Evolutionary conservation across 306 rosid genomes (phyloP).

Genomic region (Oemleria cerasiformis): DNA sequence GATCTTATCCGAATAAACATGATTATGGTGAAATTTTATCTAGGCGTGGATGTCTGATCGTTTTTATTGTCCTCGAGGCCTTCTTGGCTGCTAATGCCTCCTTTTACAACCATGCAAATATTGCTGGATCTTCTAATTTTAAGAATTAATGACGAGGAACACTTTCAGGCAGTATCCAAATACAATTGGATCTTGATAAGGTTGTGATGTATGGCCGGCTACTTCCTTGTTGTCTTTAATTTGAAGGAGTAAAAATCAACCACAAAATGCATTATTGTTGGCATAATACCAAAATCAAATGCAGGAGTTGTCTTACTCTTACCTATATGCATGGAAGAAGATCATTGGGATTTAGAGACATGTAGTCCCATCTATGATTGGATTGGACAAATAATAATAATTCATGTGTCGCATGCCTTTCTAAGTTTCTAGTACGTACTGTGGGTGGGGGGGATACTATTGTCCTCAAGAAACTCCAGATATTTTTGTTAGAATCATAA

Average conservation of each 20-base stretch:
- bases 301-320: constrained; percentile 13
- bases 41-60: too few relatives aligned
- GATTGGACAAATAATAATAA: constrained; percentile 7
- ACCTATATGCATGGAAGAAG: background rate
- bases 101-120: too few relatives aligned
- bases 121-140: background rate
- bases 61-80: too few relatives aligned
- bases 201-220: background rate
- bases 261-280: constrained; percentile 18
- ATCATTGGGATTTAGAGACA: background rate
- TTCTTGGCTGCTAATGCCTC: too few relatives aligned
- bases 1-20: too few relatives aligned
- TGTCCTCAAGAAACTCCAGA: too few relatives aligned
- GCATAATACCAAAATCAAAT: constrained; percentile 3
- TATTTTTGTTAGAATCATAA: too few relatives aligned
- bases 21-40: too few relatives aligned
- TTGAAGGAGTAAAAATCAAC: background rate
- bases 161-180: background rate
- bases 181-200: constrained; percentile 1
- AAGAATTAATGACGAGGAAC: background rate
- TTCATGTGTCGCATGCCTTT: background rate
- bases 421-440: background rate
- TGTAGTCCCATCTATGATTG: constrained; percentile 22
- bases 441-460: too few relatives aligned
- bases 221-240: background rate